A percentile compares a stretch with the other conserved stretches of the same genome.
Conservation (phyloP, 306 rosid genomes). For the Fagus crenata region DNA sequence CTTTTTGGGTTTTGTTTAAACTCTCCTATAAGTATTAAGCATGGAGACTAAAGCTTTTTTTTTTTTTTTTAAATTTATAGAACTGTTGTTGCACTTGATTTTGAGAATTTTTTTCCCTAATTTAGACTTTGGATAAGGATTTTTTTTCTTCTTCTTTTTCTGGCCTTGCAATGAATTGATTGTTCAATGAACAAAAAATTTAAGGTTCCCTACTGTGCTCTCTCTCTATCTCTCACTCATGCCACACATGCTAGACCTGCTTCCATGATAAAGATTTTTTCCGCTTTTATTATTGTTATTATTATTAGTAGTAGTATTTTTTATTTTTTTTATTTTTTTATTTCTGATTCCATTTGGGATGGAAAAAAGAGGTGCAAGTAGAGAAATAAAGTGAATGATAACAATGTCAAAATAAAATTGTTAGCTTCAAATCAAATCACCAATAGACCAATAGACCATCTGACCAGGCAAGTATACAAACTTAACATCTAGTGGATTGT, state of each 20-base stretch:
- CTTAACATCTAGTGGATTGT: neutral
- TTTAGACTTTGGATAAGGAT: neutral
- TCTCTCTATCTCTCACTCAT: neutral
- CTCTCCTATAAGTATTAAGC: neutral
- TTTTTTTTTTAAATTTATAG: neutral
- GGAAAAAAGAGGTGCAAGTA: neutral
- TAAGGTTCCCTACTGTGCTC: neutral
- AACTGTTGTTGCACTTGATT: neutral
- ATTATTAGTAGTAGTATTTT: too few relatives aligned
- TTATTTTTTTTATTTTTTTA: too few relatives aligned
- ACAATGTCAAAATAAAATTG: neutral
- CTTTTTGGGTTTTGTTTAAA: neutral
- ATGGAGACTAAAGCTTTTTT: neutral
- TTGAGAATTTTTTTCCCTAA: neutral
- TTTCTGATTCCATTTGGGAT: neutral
- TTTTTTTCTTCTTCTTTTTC: neutral
- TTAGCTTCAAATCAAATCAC: too few relatives aligned
- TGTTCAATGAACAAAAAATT: neutral
- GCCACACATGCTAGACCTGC: neutral
- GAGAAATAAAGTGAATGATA: neutral
- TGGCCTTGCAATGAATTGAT: constrained; percentile 8
- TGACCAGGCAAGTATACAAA: too few relatives aligned
- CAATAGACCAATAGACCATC: too few relatives aligned
- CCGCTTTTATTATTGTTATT: too few relatives aligned
- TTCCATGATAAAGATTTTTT: neutral